Evolutionary conservation across 768 basidiomycete genomes (phyloP).

Genomic region (Gloeostereum incarnatum): DNA sequence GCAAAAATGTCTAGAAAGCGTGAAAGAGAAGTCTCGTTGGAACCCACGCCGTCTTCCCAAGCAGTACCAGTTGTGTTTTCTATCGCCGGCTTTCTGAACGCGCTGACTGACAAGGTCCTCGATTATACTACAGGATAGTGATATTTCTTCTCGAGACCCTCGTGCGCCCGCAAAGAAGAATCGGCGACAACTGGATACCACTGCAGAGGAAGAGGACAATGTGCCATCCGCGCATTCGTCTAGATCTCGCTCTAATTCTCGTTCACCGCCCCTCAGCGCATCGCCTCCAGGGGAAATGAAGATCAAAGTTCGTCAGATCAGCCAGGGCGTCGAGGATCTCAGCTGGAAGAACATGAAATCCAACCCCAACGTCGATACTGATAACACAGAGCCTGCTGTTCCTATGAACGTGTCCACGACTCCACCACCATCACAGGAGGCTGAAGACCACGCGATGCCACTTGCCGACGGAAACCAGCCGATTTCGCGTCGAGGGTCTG

Average conservation of each 20-base stretch:
- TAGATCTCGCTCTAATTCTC: conserved; percentile 31
- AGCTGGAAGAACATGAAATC: conserved; percentile 51
- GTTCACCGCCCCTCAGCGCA: conserved; percentile 35
- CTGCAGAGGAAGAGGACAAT: conserved; percentile 54
- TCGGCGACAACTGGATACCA: conserved; percentile 48
- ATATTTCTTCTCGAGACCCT: conserved; percentile 7
- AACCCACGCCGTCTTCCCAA: conserved; percentile 48
- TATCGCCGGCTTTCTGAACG: conserved; percentile 10
- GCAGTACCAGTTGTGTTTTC: conserved; percentile 23
- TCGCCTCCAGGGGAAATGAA: conserved; percentile 78
- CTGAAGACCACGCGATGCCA: not conserved
- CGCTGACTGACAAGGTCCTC: not conserved
- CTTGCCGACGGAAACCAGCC: not conserved
- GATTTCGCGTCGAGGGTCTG: conserved; percentile 20
- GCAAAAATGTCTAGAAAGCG: conserved; percentile 59
- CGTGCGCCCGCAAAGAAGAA: conserved; percentile 74
- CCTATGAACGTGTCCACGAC: not conserved
- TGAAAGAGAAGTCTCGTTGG: conserved; percentile 70
- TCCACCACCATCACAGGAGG: conserved; percentile 4
- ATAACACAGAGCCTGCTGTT: not conserved
- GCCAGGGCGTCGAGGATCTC: conserved; percentile 71
- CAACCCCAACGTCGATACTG: not conserved
- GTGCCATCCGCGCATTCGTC: conserved; percentile 10
- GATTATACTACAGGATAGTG: conserved; percentile 15
- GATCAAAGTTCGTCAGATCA: conserved; percentile 63